These are phyloP conservation scores for Narthecium ossifragum DNA, from an alignment of 106 monocot genomes.

Conservation along the genomic window DNA sequence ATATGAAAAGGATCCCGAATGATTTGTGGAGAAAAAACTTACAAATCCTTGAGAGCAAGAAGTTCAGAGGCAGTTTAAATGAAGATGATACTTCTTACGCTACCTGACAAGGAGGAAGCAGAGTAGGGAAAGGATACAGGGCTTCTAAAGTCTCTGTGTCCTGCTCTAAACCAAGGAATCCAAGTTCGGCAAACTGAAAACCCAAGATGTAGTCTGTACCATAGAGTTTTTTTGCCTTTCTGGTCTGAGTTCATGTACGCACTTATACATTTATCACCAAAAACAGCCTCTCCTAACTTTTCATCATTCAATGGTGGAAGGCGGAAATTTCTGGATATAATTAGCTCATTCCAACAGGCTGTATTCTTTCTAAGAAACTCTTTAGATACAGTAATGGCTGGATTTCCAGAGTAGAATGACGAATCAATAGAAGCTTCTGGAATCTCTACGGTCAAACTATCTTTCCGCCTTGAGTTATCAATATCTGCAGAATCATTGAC, in stretches of 20 bases:
- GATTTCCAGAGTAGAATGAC: constrained; percentile 41
- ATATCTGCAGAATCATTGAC: neutral
- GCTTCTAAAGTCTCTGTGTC: constrained; percentile 40
- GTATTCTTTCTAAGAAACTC: constrained; percentile 41
- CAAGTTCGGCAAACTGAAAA: constrained; percentile 43
- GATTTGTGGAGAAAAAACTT: neutral
- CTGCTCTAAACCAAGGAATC: constrained; percentile 13
- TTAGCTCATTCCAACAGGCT: constrained; percentile 48
- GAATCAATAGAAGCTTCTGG: constrained; percentile 5
- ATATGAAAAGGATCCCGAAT: neutral
- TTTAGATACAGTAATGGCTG: constrained; percentile 44
- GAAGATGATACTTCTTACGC: neutral
- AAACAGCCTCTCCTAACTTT: constrained; percentile 50
- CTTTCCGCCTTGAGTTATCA: neutral
- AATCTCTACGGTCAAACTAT: neutral
- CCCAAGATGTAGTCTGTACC: constrained; percentile 66
- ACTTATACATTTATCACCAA: constrained; percentile 26
- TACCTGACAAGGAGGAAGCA: constrained; percentile 82
- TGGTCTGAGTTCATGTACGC: constrained; percentile 1
- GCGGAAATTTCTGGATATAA: constrained; percentile 52
- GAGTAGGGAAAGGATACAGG: constrained; percentile 71
- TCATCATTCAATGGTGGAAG: constrained; percentile 89
- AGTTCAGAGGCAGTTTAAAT: neutral
- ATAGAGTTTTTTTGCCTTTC: constrained; percentile 11
- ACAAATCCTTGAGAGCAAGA: no score